Percentiles rank a stretch among this genome's conserved stretches.
Evolutionary conservation across 441 rosid species (phyloP).

Genomic region (Gossypium davidsonii): DNA sequence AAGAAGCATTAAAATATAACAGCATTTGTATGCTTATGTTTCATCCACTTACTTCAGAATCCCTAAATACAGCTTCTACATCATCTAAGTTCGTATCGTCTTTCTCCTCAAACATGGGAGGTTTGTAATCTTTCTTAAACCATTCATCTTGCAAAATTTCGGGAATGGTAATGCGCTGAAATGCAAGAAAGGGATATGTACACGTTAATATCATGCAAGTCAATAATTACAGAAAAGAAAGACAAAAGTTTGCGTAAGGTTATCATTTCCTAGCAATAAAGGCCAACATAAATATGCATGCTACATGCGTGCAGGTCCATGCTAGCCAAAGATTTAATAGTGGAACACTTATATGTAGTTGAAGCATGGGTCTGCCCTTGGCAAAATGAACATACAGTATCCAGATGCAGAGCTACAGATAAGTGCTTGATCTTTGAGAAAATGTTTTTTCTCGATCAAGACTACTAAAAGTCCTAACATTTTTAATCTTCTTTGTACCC

Average conservation of each 20-base stretch:
- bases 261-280: not conserved
- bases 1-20: not conserved
- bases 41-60: slow-evolving; percentile 57
- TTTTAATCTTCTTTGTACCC: no score
- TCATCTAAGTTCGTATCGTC: slow-evolving; percentile 74
- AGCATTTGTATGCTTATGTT: not conserved
- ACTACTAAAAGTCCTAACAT: no score
- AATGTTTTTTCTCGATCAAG: not conserved
- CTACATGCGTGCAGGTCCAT: not conserved
- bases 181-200: slow-evolving; percentile 12
- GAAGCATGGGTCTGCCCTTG: slow-evolving; percentile 4
- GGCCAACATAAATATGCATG: not conserved
- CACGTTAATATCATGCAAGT: not conserved
- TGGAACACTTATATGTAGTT: not conserved
- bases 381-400: not conserved
- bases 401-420: not conserved
- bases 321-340: not conserved
- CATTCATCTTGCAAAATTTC: slow-evolving; percentile 88
- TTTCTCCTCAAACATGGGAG: slow-evolving; percentile 67
- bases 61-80: slow-evolving; percentile 86
- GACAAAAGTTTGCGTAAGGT: not conserved
- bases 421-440: not conserved
- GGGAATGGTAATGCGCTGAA: slow-evolving; percentile 69
- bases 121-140: slow-evolving; percentile 76
- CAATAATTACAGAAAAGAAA: not conserved